Base-by-base conservation (phyloP, 139 green algal species). In the Trebouxia sp. region DNA sequence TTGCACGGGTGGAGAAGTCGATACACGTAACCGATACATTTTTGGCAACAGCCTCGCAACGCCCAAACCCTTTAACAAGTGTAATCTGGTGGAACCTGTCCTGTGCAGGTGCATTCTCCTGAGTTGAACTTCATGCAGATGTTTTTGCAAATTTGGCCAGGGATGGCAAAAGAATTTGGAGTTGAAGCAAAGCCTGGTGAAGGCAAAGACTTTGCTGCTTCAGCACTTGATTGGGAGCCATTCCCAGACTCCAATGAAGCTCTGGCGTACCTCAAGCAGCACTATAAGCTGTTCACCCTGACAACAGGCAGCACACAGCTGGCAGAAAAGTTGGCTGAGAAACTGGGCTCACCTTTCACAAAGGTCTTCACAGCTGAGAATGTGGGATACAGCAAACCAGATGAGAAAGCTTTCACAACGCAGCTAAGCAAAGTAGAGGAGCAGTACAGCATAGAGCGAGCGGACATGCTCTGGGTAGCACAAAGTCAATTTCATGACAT, bases 401-500 rank as follows among this genome's bases (percentile, higher is more conserved):
- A 72, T 24, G 32, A 1, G 32, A 72, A 35, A 45, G 62, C 62
- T 30, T 72, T 72, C 35, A 42, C 42, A 1, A 42, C 32, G 5
- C 62, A 72, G 62, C 62, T 72, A n/a, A 10, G 20, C n/a, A 35
- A 12, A 72, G 5, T 72, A 30, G 35, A 32, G 8, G n/a, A 72
- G 10, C 14, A 72, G 35, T n/a, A 66, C 28, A 35, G 62, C 12
- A 45, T 72, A 72, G 35, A 72, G 15, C 42, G 28, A 45, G 62
- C 42, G 32, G 62, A 72, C 28, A 43, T 72, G 62, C 28, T 72
- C 15, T 72, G 62, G 32, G 32, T 35, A 8, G 62, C 62, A 45
- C 62, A 72, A 22, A 72, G 62, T 22, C 32, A 72, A 15, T 45
- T 72, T 41, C 62, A 72, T 72, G 62, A 72, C 15, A 72, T 72